Base-by-base conservation (phyloP, 768 basidiomycete species). In the Tubosaeta brunneosetosa region DNA sequence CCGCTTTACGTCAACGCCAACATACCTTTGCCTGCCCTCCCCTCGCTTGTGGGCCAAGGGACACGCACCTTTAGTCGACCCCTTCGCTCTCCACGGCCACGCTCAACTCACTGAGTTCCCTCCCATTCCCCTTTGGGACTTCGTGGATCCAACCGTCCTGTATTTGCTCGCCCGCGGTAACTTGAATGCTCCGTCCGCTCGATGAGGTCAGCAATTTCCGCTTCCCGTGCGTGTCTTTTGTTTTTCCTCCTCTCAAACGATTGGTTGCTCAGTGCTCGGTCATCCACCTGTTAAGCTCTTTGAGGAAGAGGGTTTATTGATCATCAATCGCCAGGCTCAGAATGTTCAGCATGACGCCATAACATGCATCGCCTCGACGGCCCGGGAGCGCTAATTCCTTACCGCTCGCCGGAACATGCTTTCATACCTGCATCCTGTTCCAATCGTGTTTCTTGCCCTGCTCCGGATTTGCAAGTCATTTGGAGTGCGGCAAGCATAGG, bases 381-480 rank as follows among this genome's bases (percentile, higher is more conserved):
- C 48, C 61, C 50, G 57, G 45, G 52, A 56, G 66, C 66, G 66
- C 59, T 61, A 50, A 26, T 44, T 32, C 40, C 43, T 55, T 55
- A 49, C 55, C 63, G 66, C 66, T 57, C 64, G 7, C 56, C 63
- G 66, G 65, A 66, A 61, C 65, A 66, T 58, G 54, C 54, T 48
- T 6, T 52, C 58, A 53, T 66, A 63, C 66, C 61, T 63, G 66
- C 62, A 61, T 31, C 59, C 62, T 66, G 62, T 66, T 52, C 62
- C 33, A 59, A 64, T 67, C 65, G 57, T 66, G 57, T 60, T 64
- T 50, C 52, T 49, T 66, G 56, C 66, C 66, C 59, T 67, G 58
- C 66, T 62, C 55, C 61, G 63, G 59, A 63, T 67, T 66, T 66
- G 63, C 66, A 63, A 56, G 66, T 51, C 63, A 63, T 50, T 52